Evolutionary conservation across 768 basidiomycete species (phyloP).

Genomic region (Pisolithus albus): DNA sequence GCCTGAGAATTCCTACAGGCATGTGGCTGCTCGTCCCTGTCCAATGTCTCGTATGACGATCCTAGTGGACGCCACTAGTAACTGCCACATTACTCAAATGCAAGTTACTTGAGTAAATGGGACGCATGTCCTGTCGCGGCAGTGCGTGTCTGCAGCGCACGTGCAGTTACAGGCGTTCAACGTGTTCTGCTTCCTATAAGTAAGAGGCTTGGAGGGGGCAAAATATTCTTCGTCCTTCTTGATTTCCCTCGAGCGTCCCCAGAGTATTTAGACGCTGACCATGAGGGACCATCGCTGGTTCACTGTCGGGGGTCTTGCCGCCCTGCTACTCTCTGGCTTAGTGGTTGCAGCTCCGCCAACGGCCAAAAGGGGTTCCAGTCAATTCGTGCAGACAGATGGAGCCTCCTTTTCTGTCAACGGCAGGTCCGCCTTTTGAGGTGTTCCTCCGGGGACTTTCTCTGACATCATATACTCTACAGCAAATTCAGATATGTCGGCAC

Average conservation of each 20-base stretch:
- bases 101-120: background rate
- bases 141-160: slow-evolving; percentile 10
- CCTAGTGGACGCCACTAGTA: background rate
- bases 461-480: slow-evolving; percentile 28
- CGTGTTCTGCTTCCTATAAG: slow-evolving; percentile 12
- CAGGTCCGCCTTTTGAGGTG: slow-evolving; percentile 28
- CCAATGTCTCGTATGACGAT: no score
- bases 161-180: background rate
- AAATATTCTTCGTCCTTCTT: background rate
- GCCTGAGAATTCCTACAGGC: no score
- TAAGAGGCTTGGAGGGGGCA: background rate
- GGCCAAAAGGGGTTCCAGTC: slow-evolving; percentile 24
- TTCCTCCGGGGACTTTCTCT: slow-evolving; percentile 8
- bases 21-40: no score
- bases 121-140: slow-evolving; percentile 2
- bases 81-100: slow-evolving; percentile 2
- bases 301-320: slow-evolving; percentile 19
- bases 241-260: background rate
- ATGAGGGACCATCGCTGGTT: slow-evolving; percentile 32
- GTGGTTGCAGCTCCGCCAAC: slow-evolving; percentile 30
- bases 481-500: slow-evolving; percentile 44
- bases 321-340: slow-evolving; percentile 24
- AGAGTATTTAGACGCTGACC: slow-evolving; percentile 11
- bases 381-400: slow-evolving; percentile 41
- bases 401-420: slow-evolving; percentile 50